Percentiles rank a stretch among this genome's conserved stretches.
These are phyloP conservation scores for Elsinoe batatas DNA, from an alignment of 2,329 filamentous ascomycete genomes.

Conservation along the genomic window DNA sequence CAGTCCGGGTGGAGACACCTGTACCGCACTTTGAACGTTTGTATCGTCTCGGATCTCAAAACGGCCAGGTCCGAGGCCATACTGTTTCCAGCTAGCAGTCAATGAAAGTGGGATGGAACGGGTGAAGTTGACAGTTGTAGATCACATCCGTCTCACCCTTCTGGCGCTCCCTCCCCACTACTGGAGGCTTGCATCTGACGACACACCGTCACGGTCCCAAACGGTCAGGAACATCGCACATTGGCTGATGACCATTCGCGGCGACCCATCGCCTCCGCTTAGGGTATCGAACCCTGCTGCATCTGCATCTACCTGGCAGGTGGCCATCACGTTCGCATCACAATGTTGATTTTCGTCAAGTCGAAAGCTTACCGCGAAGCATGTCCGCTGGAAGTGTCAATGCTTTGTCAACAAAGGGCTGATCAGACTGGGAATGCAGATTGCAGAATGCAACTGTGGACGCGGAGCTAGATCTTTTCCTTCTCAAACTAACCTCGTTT, in stretches of 20 bases:
- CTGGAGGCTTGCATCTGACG: slow-evolving; percentile 2
- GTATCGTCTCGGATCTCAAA: not conserved
- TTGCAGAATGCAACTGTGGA: too few species aligned
- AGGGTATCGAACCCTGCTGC: not conserved
- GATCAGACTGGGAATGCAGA: not conserved
- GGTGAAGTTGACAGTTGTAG: slow-evolving; percentile 6
- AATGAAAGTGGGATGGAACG: not conserved
- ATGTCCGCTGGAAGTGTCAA: not conserved
- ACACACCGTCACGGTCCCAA: not conserved
- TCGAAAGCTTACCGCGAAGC: not conserved
- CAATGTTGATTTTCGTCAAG: not conserved
- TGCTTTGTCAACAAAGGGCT: slow-evolving; percentile 3
- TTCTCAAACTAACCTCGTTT: not conserved
- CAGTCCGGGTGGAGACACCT: not conserved
- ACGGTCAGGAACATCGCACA: not conserved
- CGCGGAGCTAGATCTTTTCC: not conserved
- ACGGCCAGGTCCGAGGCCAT: not conserved
- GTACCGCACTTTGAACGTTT: not conserved
- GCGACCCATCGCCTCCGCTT: not conserved
- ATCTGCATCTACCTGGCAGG: not conserved
- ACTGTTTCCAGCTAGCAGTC: not conserved
- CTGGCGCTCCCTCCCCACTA: not conserved
- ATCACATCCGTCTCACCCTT: slow-evolving; percentile 7
- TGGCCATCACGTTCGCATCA: not conserved
- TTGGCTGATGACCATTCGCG: not conserved